These are phyloP conservation scores for Cladosporium colombiae DNA, from an alignment of 2,329 filamentous ascomycete genomes.

Conservation along the genomic window DNA sequence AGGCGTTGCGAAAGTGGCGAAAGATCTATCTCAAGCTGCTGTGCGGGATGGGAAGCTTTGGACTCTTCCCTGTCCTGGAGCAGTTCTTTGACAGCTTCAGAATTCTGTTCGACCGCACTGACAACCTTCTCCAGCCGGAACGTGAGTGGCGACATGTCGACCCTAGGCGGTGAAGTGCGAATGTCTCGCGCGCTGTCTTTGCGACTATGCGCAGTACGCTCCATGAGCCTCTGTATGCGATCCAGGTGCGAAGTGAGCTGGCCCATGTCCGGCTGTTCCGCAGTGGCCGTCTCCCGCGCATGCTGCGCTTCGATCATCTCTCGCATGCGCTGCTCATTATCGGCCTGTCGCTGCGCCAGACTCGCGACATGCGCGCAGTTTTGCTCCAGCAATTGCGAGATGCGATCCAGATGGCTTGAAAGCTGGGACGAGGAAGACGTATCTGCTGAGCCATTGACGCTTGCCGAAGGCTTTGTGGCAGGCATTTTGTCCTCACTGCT, in stretches of 20 bases:
- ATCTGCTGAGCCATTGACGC: not conserved
- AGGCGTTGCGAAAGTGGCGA: conserved; percentile 25
- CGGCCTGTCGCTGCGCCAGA: conserved; percentile 29
- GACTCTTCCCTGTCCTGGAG: conserved; percentile 24
- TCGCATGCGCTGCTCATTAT: conserved; percentile 31
- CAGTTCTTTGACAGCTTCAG: conserved; percentile 27
- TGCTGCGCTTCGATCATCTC: conserved; percentile 25
- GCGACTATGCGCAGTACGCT: conserved; percentile 23
- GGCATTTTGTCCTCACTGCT: conserved; percentile 3
- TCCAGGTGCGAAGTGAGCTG: conserved; percentile 32
- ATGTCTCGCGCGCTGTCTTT: conserved; percentile 24
- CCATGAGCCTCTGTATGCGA: conserved; percentile 33
- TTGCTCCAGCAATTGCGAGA: conserved; percentile 28
- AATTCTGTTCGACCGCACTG: conserved; percentile 33
- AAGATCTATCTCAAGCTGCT: conserved; percentile 19
- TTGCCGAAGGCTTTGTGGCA: not conserved
- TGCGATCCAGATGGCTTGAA: conserved; percentile 27
- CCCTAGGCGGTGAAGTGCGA: conserved; percentile 8
- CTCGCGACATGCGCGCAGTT: conserved; percentile 30
- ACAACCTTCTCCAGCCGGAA: conserved; percentile 29
- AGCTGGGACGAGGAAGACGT: conserved; percentile 23
- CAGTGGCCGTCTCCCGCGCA: conserved; percentile 13
- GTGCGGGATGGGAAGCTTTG: not conserved
- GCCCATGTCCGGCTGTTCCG: conserved; percentile 28
- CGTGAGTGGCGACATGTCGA: conserved; percentile 30